Conservation (phyloP, 352 stramenopile genomes). For the Labyrinthula sp. region DNA sequence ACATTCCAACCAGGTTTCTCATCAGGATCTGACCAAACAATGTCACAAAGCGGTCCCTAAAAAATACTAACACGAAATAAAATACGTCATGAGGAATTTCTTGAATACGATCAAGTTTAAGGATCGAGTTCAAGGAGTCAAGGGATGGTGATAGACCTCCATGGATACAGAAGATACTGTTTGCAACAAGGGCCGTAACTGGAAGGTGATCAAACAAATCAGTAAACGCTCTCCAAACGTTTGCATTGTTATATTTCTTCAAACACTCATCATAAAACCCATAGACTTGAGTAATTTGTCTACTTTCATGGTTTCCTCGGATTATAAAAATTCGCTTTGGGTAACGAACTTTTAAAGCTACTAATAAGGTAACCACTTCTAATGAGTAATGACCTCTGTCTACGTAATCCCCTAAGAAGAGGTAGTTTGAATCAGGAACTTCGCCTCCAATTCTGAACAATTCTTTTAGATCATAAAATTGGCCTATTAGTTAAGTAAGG, state of each 20-base stretch:
- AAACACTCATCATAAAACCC: slow-evolving; percentile 98
- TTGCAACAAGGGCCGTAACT: slow-evolving; percentile 90
- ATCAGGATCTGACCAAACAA: slow-evolving; percentile 73
- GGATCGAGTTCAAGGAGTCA: slow-evolving; percentile 60
- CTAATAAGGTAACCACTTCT: slow-evolving; percentile 90
- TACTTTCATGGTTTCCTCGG: slow-evolving; percentile 90
- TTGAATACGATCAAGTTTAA: slow-evolving; percentile 83
- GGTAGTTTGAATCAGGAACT: slow-evolving; percentile 94
- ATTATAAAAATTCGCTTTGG: slow-evolving; percentile 96
- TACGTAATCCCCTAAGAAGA: slow-evolving; percentile 99
- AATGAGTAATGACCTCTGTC: slow-evolving; percentile 97
- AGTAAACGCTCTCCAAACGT: slow-evolving; percentile 97
- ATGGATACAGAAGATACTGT: slow-evolving; percentile 98
- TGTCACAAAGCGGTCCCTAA: slow-evolving; percentile 96
- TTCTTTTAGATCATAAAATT: slow-evolving; percentile 98
- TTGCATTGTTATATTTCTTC: slow-evolving; percentile 87
- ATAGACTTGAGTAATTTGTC: slow-evolving; percentile 97
- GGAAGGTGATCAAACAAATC: slow-evolving; percentile 99
- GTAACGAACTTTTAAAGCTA: slow-evolving; percentile 95
- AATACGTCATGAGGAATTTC: slow-evolving; percentile 95
- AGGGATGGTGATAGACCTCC: slow-evolving; percentile 69
- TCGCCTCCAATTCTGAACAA: slow-evolving; percentile 92
- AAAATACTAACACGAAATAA: no score
- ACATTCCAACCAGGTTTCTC: slow-evolving; percentile 95
- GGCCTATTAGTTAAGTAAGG: no score